A percentile compares a stretch with the other conserved stretches of the same genome.
Evolutionary conservation across 257 asterid species (phyloP).

Genomic region (Capsicum chinense): DNA sequence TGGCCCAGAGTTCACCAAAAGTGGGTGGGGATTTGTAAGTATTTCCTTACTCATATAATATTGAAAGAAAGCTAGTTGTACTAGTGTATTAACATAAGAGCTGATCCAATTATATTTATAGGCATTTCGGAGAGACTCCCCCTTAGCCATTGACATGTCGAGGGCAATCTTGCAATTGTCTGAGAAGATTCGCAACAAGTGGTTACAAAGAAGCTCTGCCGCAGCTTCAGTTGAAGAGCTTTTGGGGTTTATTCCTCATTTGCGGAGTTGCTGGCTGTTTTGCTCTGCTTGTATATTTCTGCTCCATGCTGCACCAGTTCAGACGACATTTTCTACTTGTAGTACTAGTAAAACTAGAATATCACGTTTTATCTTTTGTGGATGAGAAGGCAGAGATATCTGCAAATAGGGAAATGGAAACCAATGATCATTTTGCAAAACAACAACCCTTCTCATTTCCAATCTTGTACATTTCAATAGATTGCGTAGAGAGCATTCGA

Average conservation of each 20-base stretch:
- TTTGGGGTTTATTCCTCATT: slow-evolving; percentile 69
- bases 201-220: slow-evolving; percentile 39
- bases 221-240: slow-evolving; percentile 51
- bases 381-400: slow-evolving; percentile 66
- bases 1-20: slow-evolving; percentile 72
- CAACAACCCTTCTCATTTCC: background rate
- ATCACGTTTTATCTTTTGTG: slow-evolving; percentile 48
- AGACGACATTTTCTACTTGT: slow-evolving; percentile 28
- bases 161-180: slow-evolving; percentile 42
- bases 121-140: slow-evolving; percentile 51
- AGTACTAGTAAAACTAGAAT: background rate
- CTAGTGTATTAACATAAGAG: background rate
- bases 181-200: slow-evolving; percentile 42
- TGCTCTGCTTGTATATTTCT: slow-evolving; percentile 48
- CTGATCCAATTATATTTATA: slow-evolving; percentile 22
- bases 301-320: slow-evolving; percentile 47
- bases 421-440: background rate
- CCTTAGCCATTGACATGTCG: slow-evolving; percentile 46
- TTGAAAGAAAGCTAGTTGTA: background rate
- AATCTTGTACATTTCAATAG: background rate
- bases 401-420: slow-evolving; percentile 41
- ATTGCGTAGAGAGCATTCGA: too few species aligned
- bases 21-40: slow-evolving; percentile 90
- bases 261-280: slow-evolving; percentile 53
- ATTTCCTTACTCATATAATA: background rate